Evolutionary conservation across 1,284 basidiomycete genomes (phyloP).

Genomic region (Tilletia indica): DNA sequence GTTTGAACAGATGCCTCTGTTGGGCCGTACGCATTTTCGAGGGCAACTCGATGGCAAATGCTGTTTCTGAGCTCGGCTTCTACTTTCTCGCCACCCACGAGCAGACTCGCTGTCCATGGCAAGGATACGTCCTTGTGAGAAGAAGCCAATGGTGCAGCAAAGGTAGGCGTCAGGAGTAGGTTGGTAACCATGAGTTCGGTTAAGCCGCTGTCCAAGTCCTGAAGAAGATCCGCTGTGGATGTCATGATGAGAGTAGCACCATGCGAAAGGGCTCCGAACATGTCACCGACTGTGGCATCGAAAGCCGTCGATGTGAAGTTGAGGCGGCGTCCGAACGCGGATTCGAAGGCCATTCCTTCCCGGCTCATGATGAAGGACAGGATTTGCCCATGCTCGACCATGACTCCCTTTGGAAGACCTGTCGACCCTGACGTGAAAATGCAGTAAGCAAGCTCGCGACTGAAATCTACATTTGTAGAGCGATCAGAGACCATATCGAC

Average conservation of each 20-base stretch:
- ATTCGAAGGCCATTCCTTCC: not conserved
- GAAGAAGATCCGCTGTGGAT: not conserved
- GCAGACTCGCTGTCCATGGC: not conserved
- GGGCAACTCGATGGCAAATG: not conserved
- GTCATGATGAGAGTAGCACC: slow-evolving; percentile 12
- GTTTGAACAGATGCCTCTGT: slow-evolving; percentile 11
- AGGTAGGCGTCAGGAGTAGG: slow-evolving; percentile 4
- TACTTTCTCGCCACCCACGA: not conserved
- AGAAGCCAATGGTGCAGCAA: not conserved
- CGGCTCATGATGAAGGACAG: not conserved
- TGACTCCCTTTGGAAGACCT: slow-evolving; percentile 11
- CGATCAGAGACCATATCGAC: too few relatives aligned
- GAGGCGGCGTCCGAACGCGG: not conserved
- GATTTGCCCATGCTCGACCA: slow-evolving; percentile 15
- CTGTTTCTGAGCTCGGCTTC: not conserved
- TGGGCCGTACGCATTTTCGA: slow-evolving; percentile 10
- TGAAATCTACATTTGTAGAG: too few relatives aligned
- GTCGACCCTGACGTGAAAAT: slow-evolving; percentile 18
- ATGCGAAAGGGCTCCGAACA: slow-evolving; percentile 4
- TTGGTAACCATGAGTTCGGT: slow-evolving; percentile 1
- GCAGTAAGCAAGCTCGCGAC: slow-evolving; percentile 13
- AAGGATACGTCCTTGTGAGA: not conserved
- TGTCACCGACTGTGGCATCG: slow-evolving; percentile 18
- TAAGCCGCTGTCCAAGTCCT: not conserved
- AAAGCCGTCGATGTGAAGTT: slow-evolving; percentile 9